Percentiles rank a stretch among this genome's conserved stretches.
These are phyloP conservation scores for Aurantiochytrium sp. DNA, from an alignment of 108 stramenopile species.

Conservation along the genomic window DNA sequence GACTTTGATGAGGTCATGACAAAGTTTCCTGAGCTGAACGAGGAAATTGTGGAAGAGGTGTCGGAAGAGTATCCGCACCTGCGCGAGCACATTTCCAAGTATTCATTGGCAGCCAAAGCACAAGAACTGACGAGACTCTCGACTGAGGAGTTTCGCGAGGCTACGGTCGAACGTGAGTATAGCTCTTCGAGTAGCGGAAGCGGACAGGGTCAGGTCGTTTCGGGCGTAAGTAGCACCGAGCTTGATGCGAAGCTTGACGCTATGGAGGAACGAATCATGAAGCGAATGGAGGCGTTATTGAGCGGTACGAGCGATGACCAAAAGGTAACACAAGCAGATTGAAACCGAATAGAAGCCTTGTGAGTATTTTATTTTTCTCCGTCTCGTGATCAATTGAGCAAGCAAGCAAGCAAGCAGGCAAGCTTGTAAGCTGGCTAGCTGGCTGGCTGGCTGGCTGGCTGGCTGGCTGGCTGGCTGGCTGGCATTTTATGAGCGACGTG, in stretches of 20 bases:
- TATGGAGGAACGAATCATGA: neutral
- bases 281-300: neutral
- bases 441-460: neutral
- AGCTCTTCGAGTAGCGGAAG: neutral
- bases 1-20: constrained; percentile 4
- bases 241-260: neutral
- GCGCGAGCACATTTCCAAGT: neutral
- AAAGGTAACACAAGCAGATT: too few species aligned
- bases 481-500: neutral
- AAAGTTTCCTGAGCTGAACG: neutral
- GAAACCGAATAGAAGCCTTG: too few species aligned
- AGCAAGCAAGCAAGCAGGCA: too few species aligned
- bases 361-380: too few species aligned
- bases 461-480: neutral
- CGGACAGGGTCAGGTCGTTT: neutral
- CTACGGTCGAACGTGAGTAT: neutral
- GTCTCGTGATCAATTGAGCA: too few species aligned
- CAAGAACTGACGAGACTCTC: neutral
- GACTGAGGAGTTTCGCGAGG: neutral
- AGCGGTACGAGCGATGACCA: too few species aligned
- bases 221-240: too few species aligned
- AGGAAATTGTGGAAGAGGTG: neutral
- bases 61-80: neutral
- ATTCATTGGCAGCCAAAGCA: neutral
- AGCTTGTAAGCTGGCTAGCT: too few species aligned